Conservation (phyloP, 345 rosid genomes). For the Populus pruinosa region DNA sequence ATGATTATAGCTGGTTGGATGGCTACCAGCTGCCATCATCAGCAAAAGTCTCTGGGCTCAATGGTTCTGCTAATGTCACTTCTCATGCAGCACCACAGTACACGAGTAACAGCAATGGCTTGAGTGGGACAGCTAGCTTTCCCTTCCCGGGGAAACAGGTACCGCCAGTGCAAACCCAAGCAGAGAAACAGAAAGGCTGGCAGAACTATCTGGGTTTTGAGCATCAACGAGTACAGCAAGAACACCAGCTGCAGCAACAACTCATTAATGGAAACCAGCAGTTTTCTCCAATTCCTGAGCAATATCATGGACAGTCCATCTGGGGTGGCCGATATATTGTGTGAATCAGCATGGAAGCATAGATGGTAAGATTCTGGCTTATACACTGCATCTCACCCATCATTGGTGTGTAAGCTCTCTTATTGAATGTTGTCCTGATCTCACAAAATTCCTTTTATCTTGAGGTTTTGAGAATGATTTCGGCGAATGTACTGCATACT, state of each 20-base stretch:
- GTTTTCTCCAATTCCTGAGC: constrained; percentile 61
- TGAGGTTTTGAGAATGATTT: constrained; percentile 51
- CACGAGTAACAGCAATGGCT: constrained; percentile 43
- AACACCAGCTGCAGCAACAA: constrained; percentile 55
- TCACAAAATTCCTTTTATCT: constrained; percentile 15
- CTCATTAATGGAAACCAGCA: constrained; percentile 50
- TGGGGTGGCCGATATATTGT: constrained; percentile 75
- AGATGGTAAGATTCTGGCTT: constrained; percentile 38
- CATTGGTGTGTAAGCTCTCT: not conserved
- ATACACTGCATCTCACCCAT: not conserved
- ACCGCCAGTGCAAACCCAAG: constrained; percentile 44
- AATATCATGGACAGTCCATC: constrained; percentile 72
- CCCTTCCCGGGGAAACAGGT: constrained; percentile 88
- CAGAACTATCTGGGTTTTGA: constrained; percentile 46
- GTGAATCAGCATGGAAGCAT: constrained; percentile 59
- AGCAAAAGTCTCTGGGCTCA: constrained; percentile 39
- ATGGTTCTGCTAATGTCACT: constrained; percentile 36
- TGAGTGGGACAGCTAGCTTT: constrained; percentile 53
- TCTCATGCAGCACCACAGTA: constrained; percentile 51
- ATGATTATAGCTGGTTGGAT: constrained; percentile 98
- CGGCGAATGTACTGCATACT: constrained; percentile 54
- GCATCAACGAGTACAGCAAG: constrained; percentile 41
- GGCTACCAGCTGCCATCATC: constrained; percentile 72
- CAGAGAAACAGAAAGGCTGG: constrained; percentile 51
- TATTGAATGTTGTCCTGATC: not conserved